Percentiles rank a stretch among this genome's conserved stretches.
These are phyloP conservation scores for Arthrobotrys entomopaga DNA, from an alignment of 2,329 filamentous ascomycete genomes.

Conservation along the genomic window DNA sequence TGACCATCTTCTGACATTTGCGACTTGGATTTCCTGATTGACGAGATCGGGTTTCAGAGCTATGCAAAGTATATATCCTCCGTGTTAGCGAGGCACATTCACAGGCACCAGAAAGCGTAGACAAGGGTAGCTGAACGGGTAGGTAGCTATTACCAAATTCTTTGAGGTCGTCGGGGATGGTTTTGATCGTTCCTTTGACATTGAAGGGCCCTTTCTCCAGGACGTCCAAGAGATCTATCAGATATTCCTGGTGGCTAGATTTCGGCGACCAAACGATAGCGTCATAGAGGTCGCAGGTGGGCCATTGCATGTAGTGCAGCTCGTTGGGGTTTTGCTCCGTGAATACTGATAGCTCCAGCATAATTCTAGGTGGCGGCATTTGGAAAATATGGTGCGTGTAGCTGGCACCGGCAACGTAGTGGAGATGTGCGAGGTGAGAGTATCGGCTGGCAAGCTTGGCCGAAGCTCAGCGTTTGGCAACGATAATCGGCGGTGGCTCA, in stretches of 20 bases:
- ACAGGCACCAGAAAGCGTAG: neutral
- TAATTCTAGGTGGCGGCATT: slow-evolving; percentile 6
- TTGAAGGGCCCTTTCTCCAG: slow-evolving; percentile 57
- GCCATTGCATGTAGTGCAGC: slow-evolving; percentile 37
- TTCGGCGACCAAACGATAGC: slow-evolving; percentile 45
- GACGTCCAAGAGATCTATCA: slow-evolving; percentile 57
- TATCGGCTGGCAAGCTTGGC: neutral
- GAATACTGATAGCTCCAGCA: slow-evolving; percentile 42
- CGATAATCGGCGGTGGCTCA: slow-evolving; percentile 3
- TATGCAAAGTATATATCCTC: neutral
- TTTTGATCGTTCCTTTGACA: slow-evolving; percentile 54
- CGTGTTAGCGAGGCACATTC: neutral
- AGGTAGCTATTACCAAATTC: slow-evolving; percentile 47
- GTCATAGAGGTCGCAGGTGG: slow-evolving; percentile 47
- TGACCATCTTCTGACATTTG: slow-evolving; percentile 55
- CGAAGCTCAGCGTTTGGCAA: too few relatives aligned
- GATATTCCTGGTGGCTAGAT: slow-evolving; percentile 29
- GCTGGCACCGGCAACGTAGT: neutral
- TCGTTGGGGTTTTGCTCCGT: slow-evolving; percentile 40
- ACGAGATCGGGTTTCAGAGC: slow-evolving; percentile 29
- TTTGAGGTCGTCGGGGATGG: slow-evolving; percentile 31
- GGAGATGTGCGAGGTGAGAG: neutral
- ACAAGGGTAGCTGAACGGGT: neutral
- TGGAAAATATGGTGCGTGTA: neutral
- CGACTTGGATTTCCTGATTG: slow-evolving; percentile 35